phyloP scores from a whole-genome alignment of 345 rosid species.

The Citrus unshiu region DNA sequence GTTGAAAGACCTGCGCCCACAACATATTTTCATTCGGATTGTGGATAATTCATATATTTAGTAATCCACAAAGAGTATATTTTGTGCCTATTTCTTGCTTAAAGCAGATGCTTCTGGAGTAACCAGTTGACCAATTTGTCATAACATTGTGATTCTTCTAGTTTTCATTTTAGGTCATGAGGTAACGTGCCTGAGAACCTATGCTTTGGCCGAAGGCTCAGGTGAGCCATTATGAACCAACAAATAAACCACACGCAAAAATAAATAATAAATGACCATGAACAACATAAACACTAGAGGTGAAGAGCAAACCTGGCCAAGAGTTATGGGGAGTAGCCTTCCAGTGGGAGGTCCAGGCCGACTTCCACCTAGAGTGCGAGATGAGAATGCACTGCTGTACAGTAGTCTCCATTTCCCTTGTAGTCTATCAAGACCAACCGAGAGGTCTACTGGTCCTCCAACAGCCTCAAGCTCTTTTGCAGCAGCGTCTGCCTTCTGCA shows the following conservation, averaged over 20 bases:
- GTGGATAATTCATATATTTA: neutral
- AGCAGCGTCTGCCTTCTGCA: slow-evolving; percentile 59
- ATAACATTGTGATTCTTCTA: neutral
- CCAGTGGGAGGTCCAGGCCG: slow-evolving; percentile 93
- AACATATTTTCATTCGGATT: neutral
- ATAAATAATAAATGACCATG: neutral
- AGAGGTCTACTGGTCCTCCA: slow-evolving; percentile 66
- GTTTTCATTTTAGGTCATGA: too few relatives aligned
- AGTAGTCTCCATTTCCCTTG: slow-evolving; percentile 92
- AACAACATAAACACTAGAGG: neutral
- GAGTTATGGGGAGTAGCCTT: slow-evolving; percentile 83
- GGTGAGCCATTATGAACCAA: neutral
- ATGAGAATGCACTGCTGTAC: slow-evolving; percentile 92
- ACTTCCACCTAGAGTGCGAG: slow-evolving; percentile 84
- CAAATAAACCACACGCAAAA: neutral
- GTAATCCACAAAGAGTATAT: neutral
- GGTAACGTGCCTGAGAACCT: too few relatives aligned
- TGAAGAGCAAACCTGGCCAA: slow-evolving; percentile 63
- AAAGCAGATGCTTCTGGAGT: neutral
- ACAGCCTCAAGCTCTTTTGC: slow-evolving; percentile 73
- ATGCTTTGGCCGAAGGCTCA: neutral
- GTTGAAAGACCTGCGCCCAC: slow-evolving; percentile 68
- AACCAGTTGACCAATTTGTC: neutral
- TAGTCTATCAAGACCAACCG: slow-evolving; percentile 47
- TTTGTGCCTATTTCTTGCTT: neutral